Conservation (phyloP, 192 early-diverging fungal genomes). For the Coemansia sp. region DNA sequence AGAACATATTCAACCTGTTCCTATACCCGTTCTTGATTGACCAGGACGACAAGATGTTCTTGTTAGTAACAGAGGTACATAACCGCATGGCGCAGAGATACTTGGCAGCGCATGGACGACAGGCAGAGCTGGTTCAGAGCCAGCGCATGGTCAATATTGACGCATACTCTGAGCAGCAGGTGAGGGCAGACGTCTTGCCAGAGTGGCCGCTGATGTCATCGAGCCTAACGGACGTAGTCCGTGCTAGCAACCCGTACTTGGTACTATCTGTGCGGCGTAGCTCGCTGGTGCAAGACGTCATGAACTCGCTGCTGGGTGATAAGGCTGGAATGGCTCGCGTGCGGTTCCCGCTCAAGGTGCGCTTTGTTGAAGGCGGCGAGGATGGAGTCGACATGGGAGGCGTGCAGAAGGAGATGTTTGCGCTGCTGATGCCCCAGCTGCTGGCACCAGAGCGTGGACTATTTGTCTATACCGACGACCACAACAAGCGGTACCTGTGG, state of each 20-base stretch:
- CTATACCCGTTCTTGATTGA: slow-evolving; percentile 41
- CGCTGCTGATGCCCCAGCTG: slow-evolving; percentile 69
- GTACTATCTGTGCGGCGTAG: slow-evolving; percentile 73
- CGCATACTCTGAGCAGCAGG: slow-evolving; percentile 29
- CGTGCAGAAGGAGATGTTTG: slow-evolving; percentile 95
- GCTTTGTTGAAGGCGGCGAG: slow-evolving; percentile 85
- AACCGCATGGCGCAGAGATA: slow-evolving; percentile 35
- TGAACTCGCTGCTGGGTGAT: slow-evolving; percentile 46
- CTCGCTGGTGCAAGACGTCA: slow-evolving; percentile 70
- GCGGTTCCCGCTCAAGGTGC: slow-evolving; percentile 57
- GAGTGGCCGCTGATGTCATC: slow-evolving; percentile 42
- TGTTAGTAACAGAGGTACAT: slow-evolving; percentile 26
- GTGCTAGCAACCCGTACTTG: slow-evolving; percentile 62
- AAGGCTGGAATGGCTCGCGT: not conserved
- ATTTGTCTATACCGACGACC: slow-evolving; percentile 55
- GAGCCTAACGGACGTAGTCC: slow-evolving; percentile 5
- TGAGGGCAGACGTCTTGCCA: slow-evolving; percentile 13
- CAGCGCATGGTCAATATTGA: slow-evolving; percentile 43
- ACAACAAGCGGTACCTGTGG: slow-evolving; percentile 63
- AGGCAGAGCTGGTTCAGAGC: slow-evolving; percentile 31
- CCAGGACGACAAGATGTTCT: slow-evolving; percentile 11
- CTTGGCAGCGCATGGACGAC: slow-evolving; percentile 32
- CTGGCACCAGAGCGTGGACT: slow-evolving; percentile 73
- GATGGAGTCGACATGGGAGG: slow-evolving; percentile 95
- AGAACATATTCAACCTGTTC: slow-evolving; percentile 27